Base-by-base conservation (phyloP, 2,329 filamentous ascomycete genomes). In the Alternaria brassicae region DNA sequence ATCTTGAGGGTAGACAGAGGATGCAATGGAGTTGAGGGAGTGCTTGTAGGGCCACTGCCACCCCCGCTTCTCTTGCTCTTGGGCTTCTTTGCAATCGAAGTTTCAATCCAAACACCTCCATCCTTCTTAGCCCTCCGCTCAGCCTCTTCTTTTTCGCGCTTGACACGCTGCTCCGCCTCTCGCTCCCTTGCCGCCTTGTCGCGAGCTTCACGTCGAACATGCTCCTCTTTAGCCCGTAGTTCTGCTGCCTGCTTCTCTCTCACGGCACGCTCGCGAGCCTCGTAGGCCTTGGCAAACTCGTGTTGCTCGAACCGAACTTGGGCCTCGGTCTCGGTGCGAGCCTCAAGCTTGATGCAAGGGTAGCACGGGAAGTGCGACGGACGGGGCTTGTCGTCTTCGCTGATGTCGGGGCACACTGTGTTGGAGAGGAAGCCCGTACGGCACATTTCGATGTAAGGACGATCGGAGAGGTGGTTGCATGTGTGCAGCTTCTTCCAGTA, bases 401-500 rank as follows among this genome's bases (percentile, higher is more conserved):
- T 41, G 10, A 69, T 69, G 56, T 64, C 59, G 8, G 36, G 44
- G 56, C 68, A 68, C 2, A 71, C 64, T 3, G 58, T 65, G 51
- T 71, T 68, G 58, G 55, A 61, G 50, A 70, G 50, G 49, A 62
- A 57, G 45, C 68, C 67, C 1, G 63, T 28, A 6, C 62, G 63
- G 58, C 70, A 72, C 67, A 69, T 63, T 34, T 69, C 66, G 53
- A 72, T 58, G 57, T 71, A 69, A 2, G 62, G 64, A 2, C 68
- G 64, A 47, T 67, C 67, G 1, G 59, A 63, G 49, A 49, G 36
- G 60, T 71, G 62, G 3, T 42, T 53, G 57, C 70, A 72, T 3
- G 66, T 70, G 50, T 71, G 67, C 7, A 52, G 39, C 32, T 72
- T 72, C 41, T 62, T 70, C 67, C 68, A 70, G 63, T 70, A 71